Evolutionary conservation across 805 yeast species (phyloP).

Genomic region (Candida sanyiensis): DNA sequence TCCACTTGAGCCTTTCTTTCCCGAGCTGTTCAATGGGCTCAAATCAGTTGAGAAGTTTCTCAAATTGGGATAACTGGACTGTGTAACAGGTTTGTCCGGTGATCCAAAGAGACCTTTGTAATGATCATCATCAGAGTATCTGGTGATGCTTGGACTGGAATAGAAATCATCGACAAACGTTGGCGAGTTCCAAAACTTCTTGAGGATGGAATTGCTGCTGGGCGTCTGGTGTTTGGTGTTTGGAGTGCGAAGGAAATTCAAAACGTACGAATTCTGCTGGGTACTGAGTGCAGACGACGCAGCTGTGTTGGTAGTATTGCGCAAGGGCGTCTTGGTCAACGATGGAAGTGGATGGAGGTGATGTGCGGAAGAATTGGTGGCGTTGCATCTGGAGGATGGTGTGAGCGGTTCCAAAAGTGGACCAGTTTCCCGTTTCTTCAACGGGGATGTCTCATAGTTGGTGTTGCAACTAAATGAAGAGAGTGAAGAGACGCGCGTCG

Average conservation of each 20-base stretch:
- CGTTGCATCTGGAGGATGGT: constrained; percentile 35
- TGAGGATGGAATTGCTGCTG: constrained; percentile 35
- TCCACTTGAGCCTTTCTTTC: constrained; percentile 8
- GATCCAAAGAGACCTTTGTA: constrained; percentile 31
- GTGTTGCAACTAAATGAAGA: constrained; percentile 64
- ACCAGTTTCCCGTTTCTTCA: constrained; percentile 53
- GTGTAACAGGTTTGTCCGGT: constrained; percentile 24
- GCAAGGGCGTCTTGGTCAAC: constrained; percentile 32
- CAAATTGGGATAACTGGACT: not conserved
- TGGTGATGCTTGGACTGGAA: constrained; percentile 40
- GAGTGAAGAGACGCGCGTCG: constrained; percentile 32
- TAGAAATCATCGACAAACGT: constrained; percentile 63
- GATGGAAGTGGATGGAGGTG: constrained; percentile 1
- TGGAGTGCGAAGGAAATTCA: constrained; percentile 27
- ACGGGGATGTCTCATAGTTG: constrained; percentile 58
- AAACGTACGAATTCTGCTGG: constrained; percentile 15
- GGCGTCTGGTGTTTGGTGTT: constrained; percentile 25
- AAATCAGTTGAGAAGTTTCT: constrained; percentile 1
- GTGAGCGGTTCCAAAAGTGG: constrained; percentile 62
- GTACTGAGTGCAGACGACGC: constrained; percentile 7
- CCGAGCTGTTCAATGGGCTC: not conserved
- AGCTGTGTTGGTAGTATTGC: constrained; percentile 14
- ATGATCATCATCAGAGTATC: constrained; percentile 27
- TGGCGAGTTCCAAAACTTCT: constrained; percentile 60
- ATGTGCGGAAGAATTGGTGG: constrained; percentile 9